A percentile compares a stretch with the other conserved stretches of the same genome.
These are phyloP conservation scores for Massariosphaeria phaeospora DNA, from an alignment of 495 filamentous ascomycete genomes.

Conservation along the genomic window DNA sequence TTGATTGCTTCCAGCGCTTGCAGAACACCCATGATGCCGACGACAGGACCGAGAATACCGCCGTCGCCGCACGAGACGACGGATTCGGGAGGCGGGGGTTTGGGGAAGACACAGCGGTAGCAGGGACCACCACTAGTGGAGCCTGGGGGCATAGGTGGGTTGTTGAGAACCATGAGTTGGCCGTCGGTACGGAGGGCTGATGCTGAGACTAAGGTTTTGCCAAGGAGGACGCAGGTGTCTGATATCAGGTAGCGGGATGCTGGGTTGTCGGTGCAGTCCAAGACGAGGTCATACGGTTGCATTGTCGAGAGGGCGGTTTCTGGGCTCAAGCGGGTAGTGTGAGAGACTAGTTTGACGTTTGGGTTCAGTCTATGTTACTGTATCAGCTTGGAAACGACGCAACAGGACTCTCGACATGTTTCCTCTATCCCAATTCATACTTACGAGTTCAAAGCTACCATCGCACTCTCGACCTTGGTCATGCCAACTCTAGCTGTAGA, in stretches of 20 bases:
- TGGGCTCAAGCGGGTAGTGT: conserved; percentile 58
- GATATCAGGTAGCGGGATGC: conserved; percentile 89
- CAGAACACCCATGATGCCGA: conserved; percentile 88
- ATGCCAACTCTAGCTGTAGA: conserved; percentile 63
- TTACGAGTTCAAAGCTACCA: conserved; percentile 60
- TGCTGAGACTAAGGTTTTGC: conserved; percentile 79
- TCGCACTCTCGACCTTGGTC: conserved; percentile 75
- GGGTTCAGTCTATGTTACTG: conserved; percentile 58
- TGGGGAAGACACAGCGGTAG: conserved; percentile 89
- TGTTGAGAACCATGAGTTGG: conserved; percentile 80
- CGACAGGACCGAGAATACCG: conserved; percentile 85
- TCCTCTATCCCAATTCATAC: too few species aligned
- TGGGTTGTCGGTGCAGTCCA: conserved; percentile 94
- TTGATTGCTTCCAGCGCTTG: conserved; percentile 90
- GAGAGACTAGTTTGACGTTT: conserved; percentile 54
- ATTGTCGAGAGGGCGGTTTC: conserved; percentile 62
- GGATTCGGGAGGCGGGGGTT: conserved; percentile 72
- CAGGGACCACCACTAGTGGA: conserved; percentile 63
- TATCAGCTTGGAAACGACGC: neutral
- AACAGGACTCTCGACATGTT: too few species aligned
- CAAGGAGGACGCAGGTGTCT: conserved; percentile 72
- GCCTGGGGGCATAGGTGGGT: conserved; percentile 52
- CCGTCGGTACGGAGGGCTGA: conserved; percentile 83
- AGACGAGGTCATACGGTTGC: conserved; percentile 67
- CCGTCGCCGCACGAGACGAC: conserved; percentile 84